Evolutionary conservation across 2,329 filamentous ascomycete species (phyloP).

Genomic region (Colletotrichum eremochloae): DNA sequence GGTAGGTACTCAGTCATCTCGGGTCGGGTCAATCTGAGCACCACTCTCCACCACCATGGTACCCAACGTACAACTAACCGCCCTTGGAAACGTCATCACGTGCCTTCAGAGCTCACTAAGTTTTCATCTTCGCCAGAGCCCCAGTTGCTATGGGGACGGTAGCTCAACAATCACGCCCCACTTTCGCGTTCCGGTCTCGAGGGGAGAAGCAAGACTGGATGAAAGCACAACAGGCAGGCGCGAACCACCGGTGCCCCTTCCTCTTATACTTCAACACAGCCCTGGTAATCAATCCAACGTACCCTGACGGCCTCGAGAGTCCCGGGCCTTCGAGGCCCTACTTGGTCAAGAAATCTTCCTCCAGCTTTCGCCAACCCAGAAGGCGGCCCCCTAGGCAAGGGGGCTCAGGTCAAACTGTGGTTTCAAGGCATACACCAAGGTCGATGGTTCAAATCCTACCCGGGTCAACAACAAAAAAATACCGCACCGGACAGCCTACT

Average conservation of each 20-base stretch:
- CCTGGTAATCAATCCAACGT: accelerated
- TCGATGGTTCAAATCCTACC: neutral
- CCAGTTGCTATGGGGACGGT: neutral
- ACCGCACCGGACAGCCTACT: slow-evolving; percentile 3
- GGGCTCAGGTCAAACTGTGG: slow-evolving; percentile 9
- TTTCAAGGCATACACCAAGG: neutral
- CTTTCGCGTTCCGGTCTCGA: neutral
- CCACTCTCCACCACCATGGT: no score
- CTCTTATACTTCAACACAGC: neutral
- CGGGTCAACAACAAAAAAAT: neutral
- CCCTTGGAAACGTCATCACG: neutral
- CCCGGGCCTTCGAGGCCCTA: neutral
- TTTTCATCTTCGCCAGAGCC: neutral
- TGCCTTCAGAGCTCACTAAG: neutral
- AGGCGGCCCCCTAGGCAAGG: slow-evolving; percentile 1
- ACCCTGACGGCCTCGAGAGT: neutral
- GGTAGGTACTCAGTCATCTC: no score
- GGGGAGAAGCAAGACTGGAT: neutral
- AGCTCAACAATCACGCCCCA: slow-evolving; percentile 4
- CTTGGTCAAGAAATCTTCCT: neutral
- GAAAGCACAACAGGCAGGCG: neutral
- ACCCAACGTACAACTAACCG: neutral
- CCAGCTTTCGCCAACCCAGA: neutral
- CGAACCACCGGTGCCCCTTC: neutral
- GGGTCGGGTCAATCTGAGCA: neutral